Evolutionary conservation across 2,329 filamentous ascomycete species (phyloP).

Genomic region (Neoarthrinium moseri): DNA sequence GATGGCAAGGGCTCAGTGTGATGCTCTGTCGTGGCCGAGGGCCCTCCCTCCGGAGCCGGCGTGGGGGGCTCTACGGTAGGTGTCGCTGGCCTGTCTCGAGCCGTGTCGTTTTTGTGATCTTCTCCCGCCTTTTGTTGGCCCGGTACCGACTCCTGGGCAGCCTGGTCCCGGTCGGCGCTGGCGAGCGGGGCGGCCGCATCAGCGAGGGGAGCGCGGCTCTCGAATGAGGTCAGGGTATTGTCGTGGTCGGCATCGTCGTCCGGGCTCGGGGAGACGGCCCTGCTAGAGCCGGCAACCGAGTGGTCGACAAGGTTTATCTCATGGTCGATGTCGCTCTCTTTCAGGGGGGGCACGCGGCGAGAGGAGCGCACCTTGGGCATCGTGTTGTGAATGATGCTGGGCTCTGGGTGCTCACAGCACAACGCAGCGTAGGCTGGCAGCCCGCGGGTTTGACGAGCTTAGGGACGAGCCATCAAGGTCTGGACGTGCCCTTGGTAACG

Average conservation of each 20-base stretch:
- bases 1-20: neutral
- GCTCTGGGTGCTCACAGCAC: conserved; percentile 20
- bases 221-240: conserved; percentile 16
- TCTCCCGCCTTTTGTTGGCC: neutral
- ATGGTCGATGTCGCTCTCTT: conserved; percentile 66
- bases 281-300: conserved; percentile 21
- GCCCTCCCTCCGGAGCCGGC: neutral
- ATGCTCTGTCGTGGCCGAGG: neutral
- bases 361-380: conserved; percentile 46
- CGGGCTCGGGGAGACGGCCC: conserved; percentile 8
- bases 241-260: conserved; percentile 15
- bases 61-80: neutral
- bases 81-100: neutral
- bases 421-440: neutral
- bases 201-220: conserved; percentile 19
- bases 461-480: no score
- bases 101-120: neutral
- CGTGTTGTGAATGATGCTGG: no score
- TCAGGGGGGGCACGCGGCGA: conserved; percentile 53
- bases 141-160: neutral
- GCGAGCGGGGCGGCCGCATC: conserved; percentile 9
- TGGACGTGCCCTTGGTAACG: no score
- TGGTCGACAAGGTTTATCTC: conserved; percentile 68
- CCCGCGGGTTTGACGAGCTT: no score
- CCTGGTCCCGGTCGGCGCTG: neutral